Evolutionary conservation across 2,329 filamentous ascomycete genomes (phyloP).

Genomic region (Diaporthe citri): DNA sequence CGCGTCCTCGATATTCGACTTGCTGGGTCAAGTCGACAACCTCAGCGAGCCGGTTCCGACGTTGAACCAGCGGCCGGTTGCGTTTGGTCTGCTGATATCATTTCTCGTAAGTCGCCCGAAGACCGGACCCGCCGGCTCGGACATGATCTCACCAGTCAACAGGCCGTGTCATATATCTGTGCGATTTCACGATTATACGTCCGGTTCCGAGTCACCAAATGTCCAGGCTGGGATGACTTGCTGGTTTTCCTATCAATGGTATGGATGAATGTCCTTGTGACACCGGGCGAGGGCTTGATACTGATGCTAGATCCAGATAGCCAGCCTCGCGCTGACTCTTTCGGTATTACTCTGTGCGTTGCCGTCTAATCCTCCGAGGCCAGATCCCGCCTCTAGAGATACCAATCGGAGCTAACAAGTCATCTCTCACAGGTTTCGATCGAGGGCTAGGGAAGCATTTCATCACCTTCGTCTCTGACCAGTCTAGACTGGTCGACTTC

Average conservation of each 20-base stretch:
- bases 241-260: constrained; percentile 36
- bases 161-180: constrained; percentile 11
- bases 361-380: no score
- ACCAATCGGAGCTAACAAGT: not conserved
- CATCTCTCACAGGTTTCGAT: not conserved
- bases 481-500: constrained; percentile 7
- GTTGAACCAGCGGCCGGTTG: constrained; percentile 39
- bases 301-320: constrained; percentile 10
- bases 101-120: constrained; percentile 7
- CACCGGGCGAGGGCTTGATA: not conserved
- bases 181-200: constrained; percentile 31
- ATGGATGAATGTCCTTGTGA: not conserved
- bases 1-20: constrained; percentile 34
- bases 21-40: constrained; percentile 43
- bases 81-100: constrained; percentile 32
- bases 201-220: constrained; percentile 29
- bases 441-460: constrained; percentile 33
- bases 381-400: not conserved
- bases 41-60: constrained; percentile 39
- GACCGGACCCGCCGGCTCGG: not conserved
- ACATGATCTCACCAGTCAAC: not conserved
- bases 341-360: constrained; percentile 18
- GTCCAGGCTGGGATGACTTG: constrained; percentile 39
- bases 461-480: constrained; percentile 2
- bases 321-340: constrained; percentile 19